Evolutionary conservation across 768 basidiomycete species (phyloP).

Genomic region (Pleurotus salmoneostramineus): DNA sequence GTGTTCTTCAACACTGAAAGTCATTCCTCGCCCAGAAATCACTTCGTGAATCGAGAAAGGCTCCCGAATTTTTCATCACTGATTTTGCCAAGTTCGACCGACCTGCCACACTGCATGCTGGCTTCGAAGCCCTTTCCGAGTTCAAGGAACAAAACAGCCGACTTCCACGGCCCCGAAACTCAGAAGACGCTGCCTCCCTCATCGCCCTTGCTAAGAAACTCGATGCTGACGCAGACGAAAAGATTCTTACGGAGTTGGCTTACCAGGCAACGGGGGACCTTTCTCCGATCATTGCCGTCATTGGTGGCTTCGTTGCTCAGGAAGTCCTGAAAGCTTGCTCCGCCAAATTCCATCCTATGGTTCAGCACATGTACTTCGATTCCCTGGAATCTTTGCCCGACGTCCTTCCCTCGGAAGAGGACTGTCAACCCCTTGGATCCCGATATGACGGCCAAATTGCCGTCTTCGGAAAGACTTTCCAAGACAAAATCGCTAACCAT

Average conservation of each 20-base stretch:
- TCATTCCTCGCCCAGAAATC: conserved; percentile 94
- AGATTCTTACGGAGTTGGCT: conserved; percentile 76
- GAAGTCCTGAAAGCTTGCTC: conserved; percentile 96
- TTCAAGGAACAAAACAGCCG: conserved; percentile 64
- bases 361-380: conserved; percentile 96
- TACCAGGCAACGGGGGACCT: conserved; percentile 92
- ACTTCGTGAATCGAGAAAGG: conserved; percentile 74
- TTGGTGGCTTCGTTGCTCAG: conserved; percentile 97
- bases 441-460: conserved; percentile 95
- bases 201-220: conserved; percentile 76
- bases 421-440: conserved; percentile 75
- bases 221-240: conserved; percentile 73
- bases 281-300: conserved; percentile 85
- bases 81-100: conserved; percentile 98
- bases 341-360: conserved; percentile 96
- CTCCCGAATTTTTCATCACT: conserved; percentile 88
- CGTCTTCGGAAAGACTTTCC: conserved; percentile 92
- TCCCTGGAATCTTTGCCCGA: conserved; percentile 91
- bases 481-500: conserved; percentile 84
- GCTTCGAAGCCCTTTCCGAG: conserved; percentile 89
- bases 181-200: conserved; percentile 72
- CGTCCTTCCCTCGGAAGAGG: conserved; percentile 70
- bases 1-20: conserved; percentile 32
- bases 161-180: conserved; percentile 80
- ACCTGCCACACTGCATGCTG: conserved; percentile 84